Evolutionary conservation across 2,329 filamentous ascomycete species (phyloP), one percentile per base, ranked within the genome.

Genomic region (Ampelomyces quisqualis): DNA sequence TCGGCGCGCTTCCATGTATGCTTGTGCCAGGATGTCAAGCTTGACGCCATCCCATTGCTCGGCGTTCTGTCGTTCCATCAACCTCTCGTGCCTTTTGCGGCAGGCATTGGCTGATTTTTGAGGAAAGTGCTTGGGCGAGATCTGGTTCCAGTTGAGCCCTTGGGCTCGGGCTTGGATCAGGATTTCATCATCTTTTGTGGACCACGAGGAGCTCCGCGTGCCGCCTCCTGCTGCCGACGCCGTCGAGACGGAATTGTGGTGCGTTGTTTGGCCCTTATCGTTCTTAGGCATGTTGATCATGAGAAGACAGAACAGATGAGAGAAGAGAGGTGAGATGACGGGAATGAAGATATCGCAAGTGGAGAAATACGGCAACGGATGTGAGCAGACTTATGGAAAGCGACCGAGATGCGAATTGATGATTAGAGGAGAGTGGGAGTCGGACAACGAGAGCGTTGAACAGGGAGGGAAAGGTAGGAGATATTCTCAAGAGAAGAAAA

Each of bases 1-100:
- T 65, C 85, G 84, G 39, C 90, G 79, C 72, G 86, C 79, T 47
- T 77, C 77, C 79, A 89, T 87, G 70, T 95, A 95, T 62, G 86
- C 84, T 64, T 80, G 80, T 24, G 87, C 86, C 27, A 95, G 73
- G 7, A 77, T 75, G 64, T 91, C 86, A 17, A 90, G 74, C 72
- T 87, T 87, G 53, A 83, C 75, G 14, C 79, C 79, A 57, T 91
- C 86, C 84, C 88, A 93, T 58, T 90, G 85, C 56, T 88, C 84
- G 33, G 82, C 80, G 43, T 83, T 82, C 62, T 75, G 62, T 52
- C 84, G 81, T 70, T 91, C 86, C 76, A 91, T 84, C 52, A 95
- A 73, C 27, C 89, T 79, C 70, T 95, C 89, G 59, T 94, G 88
- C 40, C 89, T 81, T 72, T 95, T 95, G 51, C 89, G 86, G 70